Conservation (phyloP, 1,284 basidiomycete species). For the Puccinia novopanici region DNA sequence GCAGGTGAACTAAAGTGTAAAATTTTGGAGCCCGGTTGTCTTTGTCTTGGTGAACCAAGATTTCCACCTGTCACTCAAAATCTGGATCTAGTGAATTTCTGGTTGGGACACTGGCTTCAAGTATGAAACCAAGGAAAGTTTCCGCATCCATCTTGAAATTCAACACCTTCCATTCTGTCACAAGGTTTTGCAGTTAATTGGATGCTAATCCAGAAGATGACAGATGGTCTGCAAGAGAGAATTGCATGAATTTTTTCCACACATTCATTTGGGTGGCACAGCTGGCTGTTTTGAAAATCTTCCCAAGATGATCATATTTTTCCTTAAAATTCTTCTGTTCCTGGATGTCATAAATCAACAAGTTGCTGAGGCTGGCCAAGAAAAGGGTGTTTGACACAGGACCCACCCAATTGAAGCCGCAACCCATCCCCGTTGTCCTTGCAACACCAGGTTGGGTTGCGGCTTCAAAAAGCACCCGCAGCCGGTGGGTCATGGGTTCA, state of each 20-base stretch:
- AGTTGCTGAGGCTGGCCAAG: background rate
- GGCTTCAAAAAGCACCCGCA: too few relatives aligned
- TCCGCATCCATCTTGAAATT: background rate
- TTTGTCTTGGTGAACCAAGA: background rate
- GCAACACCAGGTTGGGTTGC: too few relatives aligned
- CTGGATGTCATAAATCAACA: background rate
- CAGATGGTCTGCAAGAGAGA: background rate
- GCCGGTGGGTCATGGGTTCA: too few relatives aligned
- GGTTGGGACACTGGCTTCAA: background rate
- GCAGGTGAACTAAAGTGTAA: background rate
- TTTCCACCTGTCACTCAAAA: background rate
- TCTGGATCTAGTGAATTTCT: background rate
- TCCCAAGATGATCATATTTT: background rate
- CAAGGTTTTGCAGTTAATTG: background rate
- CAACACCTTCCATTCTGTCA: background rate
- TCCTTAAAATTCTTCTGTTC: background rate
- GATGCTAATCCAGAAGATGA: background rate
- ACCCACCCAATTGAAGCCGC: too few relatives aligned
- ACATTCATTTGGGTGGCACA: background rate
- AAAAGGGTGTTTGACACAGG: too few relatives aligned
- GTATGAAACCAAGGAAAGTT: background rate
- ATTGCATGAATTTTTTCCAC: background rate
- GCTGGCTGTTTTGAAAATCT: background rate
- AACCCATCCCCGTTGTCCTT: too few relatives aligned
- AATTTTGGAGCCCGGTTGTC: background rate